These are phyloP conservation scores for Kodamaea sagamina DNA, from an alignment of 805 yeast species.

Conservation along the genomic window DNA sequence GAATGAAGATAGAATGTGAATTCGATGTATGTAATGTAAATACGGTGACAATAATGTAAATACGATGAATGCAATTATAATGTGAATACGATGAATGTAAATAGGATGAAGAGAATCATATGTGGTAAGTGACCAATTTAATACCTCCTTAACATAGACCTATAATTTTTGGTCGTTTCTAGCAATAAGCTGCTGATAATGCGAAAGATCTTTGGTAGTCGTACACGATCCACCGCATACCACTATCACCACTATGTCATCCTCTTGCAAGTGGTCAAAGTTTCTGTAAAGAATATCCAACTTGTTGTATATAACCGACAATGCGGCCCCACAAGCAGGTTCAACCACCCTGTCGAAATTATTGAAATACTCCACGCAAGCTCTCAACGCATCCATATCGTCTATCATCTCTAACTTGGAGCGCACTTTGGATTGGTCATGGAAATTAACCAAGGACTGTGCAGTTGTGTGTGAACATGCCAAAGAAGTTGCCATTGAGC, in stretches of 20 bases:
- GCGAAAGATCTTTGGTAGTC: conserved; percentile 16
- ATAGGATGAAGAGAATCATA: no score
- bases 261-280: conserved; percentile 30
- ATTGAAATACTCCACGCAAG: conserved; percentile 51
- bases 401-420: conserved; percentile 32
- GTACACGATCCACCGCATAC: conserved; percentile 53
- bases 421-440: conserved; percentile 15
- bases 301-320: conserved; percentile 51
- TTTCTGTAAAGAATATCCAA: conserved; percentile 26
- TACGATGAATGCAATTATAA: no score
- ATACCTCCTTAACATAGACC: no score
- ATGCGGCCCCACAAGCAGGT: conserved; percentile 75
- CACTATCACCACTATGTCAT: conserved; percentile 51
- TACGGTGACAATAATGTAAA: no score
- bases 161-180: conserved; percentile 15
- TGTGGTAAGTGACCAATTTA: no score
- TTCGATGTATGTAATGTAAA: no score
- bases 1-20: no score
- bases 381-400: conserved; percentile 57
- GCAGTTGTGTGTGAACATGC: conserved; percentile 61
- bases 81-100: no score
- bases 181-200: conserved; percentile 17
- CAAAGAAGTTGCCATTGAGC: conserved; percentile 62
- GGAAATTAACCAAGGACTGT: conserved; percentile 46
- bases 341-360: conserved; percentile 58